These are phyloP conservation scores for Articulospora tetracladia DNA, from an alignment of 495 filamentous ascomycete species.

Conservation along the genomic window DNA sequence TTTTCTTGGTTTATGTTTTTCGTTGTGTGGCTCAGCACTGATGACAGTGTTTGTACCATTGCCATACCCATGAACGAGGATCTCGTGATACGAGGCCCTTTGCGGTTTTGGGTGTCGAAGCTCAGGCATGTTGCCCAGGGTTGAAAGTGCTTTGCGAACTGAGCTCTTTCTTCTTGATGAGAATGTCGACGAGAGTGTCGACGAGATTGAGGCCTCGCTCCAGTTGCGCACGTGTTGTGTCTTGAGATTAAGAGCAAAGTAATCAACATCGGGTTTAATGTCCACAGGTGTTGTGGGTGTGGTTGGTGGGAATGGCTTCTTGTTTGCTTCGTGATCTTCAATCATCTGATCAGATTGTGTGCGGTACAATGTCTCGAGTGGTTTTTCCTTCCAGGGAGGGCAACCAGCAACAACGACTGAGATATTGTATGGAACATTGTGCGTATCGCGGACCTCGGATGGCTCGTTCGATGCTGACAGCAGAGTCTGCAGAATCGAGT, in stretches of 20 bases:
- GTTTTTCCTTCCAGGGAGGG: slow-evolving; percentile 36
- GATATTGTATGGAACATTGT: slow-evolving; percentile 37
- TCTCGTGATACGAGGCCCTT: slow-evolving; percentile 32
- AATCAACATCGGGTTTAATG: slow-evolving; percentile 41
- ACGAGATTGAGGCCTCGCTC: slow-evolving; percentile 4
- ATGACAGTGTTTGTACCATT: slow-evolving; percentile 35
- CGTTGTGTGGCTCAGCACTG: background rate
- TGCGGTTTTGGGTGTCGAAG: slow-evolving; percentile 16
- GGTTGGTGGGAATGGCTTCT: background rate
- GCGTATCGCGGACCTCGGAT: slow-evolving; percentile 31
- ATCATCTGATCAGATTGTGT: slow-evolving; percentile 24
- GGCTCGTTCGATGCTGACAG: slow-evolving; percentile 41
- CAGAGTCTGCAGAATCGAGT: slow-evolving; percentile 63
- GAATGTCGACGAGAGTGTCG: slow-evolving; percentile 3
- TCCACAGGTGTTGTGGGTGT: background rate
- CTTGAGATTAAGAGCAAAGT: slow-evolving; percentile 32
- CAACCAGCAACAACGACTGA: slow-evolving; percentile 34
- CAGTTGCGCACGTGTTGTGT: slow-evolving; percentile 7
- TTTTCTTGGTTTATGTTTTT: background rate
- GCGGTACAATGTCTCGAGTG: slow-evolving; percentile 11
- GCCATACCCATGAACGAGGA: slow-evolving; percentile 38
- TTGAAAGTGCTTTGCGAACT: slow-evolving; percentile 29
- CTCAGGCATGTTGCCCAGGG: slow-evolving; percentile 22
- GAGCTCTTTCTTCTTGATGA: background rate
- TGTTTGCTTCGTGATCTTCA: slow-evolving; percentile 1